Evolutionary conservation across 371 early-diverging fungal genomes (phyloP).

Genomic region (Lichtheimia hyalospora): DNA sequence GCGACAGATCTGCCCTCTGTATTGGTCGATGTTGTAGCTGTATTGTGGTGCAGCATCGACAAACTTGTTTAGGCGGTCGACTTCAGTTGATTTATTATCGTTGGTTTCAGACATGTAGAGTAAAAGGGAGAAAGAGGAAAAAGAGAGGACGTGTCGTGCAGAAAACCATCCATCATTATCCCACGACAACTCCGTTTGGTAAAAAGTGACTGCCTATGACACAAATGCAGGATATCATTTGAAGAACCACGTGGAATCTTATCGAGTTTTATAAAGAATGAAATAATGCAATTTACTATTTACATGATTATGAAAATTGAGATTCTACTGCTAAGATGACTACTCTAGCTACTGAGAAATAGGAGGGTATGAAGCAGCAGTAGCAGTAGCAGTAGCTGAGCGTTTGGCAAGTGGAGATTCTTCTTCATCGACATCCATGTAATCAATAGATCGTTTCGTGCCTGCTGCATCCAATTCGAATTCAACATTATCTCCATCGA

Average conservation of each 20-base stretch:
- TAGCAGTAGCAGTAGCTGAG: too few relatives aligned
- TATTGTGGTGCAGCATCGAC: constrained; percentile 37
- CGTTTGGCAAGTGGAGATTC: not conserved
- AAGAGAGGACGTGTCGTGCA: constrained; percentile 1
- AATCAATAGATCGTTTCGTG: constrained; percentile 3
- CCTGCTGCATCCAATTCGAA: constrained; percentile 9
- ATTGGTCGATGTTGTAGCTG: constrained; percentile 51
- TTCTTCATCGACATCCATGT: not conserved
- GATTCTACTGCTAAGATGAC: too few relatives aligned
- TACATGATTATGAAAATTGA: too few relatives aligned
- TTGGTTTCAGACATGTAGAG: constrained; percentile 7
- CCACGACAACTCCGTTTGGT: not conserved
- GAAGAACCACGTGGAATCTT: too few relatives aligned
- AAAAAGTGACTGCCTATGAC: too few relatives aligned
- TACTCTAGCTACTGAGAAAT: too few relatives aligned
- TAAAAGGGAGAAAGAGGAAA: constrained; percentile 1
- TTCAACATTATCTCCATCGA: constrained; percentile 28
- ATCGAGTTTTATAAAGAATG: too few relatives aligned
- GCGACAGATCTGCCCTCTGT: constrained; percentile 40
- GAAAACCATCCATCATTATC: constrained; percentile 2
- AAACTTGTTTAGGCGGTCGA: constrained; percentile 38
- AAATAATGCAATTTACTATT: too few relatives aligned
- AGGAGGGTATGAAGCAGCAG: too few relatives aligned
- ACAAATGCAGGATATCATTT: too few relatives aligned
- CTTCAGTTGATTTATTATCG: constrained; percentile 17